Evolutionary conservation across 1,139 yeast species (phyloP).

Genomic region (Sugiyamaella sp.): DNA sequence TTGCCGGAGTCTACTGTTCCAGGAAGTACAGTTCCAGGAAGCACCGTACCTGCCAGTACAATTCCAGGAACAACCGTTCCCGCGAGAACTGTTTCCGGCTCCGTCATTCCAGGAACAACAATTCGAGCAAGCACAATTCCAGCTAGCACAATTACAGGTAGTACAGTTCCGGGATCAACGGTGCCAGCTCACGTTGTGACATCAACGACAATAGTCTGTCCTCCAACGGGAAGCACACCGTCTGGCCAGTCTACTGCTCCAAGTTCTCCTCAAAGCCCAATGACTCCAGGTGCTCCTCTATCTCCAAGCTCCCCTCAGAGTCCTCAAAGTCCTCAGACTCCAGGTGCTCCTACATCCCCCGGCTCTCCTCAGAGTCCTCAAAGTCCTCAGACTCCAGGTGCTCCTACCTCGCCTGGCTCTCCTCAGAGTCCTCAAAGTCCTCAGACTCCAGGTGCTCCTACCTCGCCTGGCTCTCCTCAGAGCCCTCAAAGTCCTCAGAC

Average conservation of each 20-base stretch:
- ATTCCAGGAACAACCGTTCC: slow-evolving; percentile 22
- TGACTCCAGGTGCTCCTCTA: slow-evolving; percentile 14
- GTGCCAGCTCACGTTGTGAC: neutral
- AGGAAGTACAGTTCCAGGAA: slow-evolving; percentile 26
- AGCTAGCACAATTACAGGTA: slow-evolving; percentile 24
- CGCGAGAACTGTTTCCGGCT: slow-evolving; percentile 26
- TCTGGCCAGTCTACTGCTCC: slow-evolving; percentile 21
- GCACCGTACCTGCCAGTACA: slow-evolving; percentile 27
- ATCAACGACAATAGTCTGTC: neutral
- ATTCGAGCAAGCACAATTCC: slow-evolving; percentile 25
- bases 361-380: slow-evolving; percentile 5
- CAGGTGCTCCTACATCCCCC: slow-evolving; percentile 12
- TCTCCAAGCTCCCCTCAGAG: slow-evolving; percentile 4
- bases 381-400: slow-evolving; percentile 16
- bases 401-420: slow-evolving; percentile 10
- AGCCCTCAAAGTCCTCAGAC: neutral
- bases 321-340: slow-evolving; percentile 26
- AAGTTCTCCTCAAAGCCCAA: neutral
- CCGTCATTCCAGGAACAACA: slow-evolving; percentile 28
- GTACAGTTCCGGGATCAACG: slow-evolving; percentile 11
- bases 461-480: neutral
- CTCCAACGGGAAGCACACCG: slow-evolving; percentile 7
- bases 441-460: slow-evolving; percentile 2
- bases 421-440: slow-evolving; percentile 1
- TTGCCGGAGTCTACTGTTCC: slow-evolving; percentile 20